Percentiles rank a stretch among this genome's conserved stretches.
Evolutionary conservation across 768 basidiomycete species (phyloP).

Genomic region (Pilatotrama ljubarskyi): DNA sequence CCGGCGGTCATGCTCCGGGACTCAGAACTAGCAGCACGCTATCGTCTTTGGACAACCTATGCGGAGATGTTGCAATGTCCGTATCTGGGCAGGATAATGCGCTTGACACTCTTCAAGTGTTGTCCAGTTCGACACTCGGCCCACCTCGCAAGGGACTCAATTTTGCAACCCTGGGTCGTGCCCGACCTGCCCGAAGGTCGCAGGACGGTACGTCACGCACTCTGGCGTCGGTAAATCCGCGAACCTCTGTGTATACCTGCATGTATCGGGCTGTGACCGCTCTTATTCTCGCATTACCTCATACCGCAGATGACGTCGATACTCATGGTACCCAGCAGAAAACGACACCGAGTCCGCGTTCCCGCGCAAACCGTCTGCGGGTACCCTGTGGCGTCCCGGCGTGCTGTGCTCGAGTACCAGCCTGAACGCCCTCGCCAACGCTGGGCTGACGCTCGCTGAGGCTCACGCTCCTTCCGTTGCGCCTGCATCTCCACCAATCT

Average conservation of each 20-base stretch:
- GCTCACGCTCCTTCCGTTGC: background rate
- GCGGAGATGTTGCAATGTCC: background rate
- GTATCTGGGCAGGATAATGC: background rate
- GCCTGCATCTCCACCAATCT: background rate
- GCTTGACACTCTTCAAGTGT: background rate
- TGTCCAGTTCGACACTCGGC: background rate
- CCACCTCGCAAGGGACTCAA: background rate
- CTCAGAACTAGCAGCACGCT: slow-evolving; percentile 7
- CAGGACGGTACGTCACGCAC: background rate
- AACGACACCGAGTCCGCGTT: slow-evolving; percentile 12
- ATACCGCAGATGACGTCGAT: background rate
- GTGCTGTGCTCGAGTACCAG: slow-evolving; percentile 5
- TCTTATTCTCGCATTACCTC: slow-evolving; percentile 5
- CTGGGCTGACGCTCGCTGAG: background rate
- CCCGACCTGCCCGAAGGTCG: background rate
- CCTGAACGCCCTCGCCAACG: slow-evolving; percentile 2
- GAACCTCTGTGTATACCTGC: background rate
- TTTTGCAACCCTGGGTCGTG: background rate
- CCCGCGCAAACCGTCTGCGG: background rate
- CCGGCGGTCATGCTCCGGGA: slow-evolving; percentile 3
- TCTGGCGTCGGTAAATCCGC: background rate
- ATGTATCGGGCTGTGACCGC: background rate
- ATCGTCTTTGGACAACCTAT: background rate
- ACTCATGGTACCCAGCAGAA: slow-evolving; percentile 17
- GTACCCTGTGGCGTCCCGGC: slow-evolving; percentile 5